Percentiles rank a stretch among this genome's conserved stretches.
These are phyloP conservation scores for Pseudodiploospora longispora DNA, from an alignment of 2,329 filamentous ascomycete genomes.

Conservation along the genomic window DNA sequence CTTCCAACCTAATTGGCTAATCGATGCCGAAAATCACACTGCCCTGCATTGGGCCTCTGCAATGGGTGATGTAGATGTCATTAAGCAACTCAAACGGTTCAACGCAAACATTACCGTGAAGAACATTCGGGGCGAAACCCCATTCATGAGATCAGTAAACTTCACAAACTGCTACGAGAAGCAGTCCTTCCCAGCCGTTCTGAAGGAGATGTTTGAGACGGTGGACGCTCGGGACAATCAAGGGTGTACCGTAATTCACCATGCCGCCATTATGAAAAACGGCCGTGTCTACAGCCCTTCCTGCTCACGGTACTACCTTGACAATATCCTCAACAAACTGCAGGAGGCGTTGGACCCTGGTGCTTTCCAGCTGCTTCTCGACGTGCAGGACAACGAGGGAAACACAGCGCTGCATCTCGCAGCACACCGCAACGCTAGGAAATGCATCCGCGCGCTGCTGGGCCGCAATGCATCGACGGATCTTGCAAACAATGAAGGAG, in stretches of 20 bases:
- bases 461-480: conserved; percentile 76
- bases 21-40: conserved; percentile 87
- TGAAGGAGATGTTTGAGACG: conserved; percentile 76
- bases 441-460: conserved; percentile 75
- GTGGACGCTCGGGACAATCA: conserved; percentile 71
- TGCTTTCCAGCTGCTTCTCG: conserved; percentile 70
- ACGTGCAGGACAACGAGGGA: conserved; percentile 75
- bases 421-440: conserved; percentile 77
- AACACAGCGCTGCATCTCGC: conserved; percentile 75
- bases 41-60: conserved; percentile 95
- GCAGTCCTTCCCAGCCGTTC: conserved; percentile 76
- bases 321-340: conserved; percentile 81
- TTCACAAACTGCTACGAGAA: conserved; percentile 98
- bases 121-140: conserved; percentile 73
- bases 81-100: conserved; percentile 76
- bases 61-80: conserved; percentile 92
- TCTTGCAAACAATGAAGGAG: conserved; percentile 71
- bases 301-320: conserved; percentile 87
- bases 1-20: conserved; percentile 85
- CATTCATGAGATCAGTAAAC: conserved; percentile 86
- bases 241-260: conserved; percentile 85
- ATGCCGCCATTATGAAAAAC: conserved; percentile 81
- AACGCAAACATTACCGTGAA: conserved; percentile 65
- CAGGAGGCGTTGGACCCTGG: conserved; percentile 68
- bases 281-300: conserved; percentile 75